Conservation (phyloP, 495 filamentous ascomycete genomes). For the Tuber indicum region DNA sequence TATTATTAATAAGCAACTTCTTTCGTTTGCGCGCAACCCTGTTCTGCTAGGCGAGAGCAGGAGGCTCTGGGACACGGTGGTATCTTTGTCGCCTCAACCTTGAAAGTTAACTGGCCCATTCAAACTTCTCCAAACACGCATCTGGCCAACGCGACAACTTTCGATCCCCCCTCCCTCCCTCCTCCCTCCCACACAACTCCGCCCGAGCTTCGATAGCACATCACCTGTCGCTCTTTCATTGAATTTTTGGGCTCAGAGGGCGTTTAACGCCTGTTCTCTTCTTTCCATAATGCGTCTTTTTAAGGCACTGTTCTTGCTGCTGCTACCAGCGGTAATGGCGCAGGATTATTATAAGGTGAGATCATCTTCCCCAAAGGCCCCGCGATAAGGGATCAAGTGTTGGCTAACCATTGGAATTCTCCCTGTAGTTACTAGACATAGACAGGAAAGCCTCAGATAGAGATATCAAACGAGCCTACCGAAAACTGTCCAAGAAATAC, state of each 20-base stretch:
- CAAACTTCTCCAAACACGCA: not conserved
- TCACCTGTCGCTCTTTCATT: not conserved
- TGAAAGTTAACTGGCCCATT: not conserved
- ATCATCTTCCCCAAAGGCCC: not conserved
- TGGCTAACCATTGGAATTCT: conserved; percentile 20
- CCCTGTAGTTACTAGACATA: conserved; percentile 64
- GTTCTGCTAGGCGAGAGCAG: not conserved
- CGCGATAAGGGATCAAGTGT: not conserved
- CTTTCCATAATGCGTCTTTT: conserved; percentile 42
- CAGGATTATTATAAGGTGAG: conserved; percentile 87
- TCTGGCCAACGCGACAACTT: not conserved
- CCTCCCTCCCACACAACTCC: not conserved
- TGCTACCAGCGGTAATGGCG: conserved; percentile 53
- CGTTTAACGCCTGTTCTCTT: conserved; percentile 13
- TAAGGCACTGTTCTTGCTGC: conserved; percentile 42
- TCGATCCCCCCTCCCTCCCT: not conserved
- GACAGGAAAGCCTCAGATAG: conserved; percentile 73
- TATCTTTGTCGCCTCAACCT: conserved; percentile 27
- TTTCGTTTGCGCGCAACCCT: not conserved
- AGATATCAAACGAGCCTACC: conserved; percentile 95
- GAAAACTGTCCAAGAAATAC: conserved; percentile 85
- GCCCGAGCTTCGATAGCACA: not conserved
- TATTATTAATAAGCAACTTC: not conserved
- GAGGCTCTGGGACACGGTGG: conserved; percentile 36
- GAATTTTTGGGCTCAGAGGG: conserved; percentile 2